A percentile compares a stretch with the other conserved stretches of the same genome.
Evolutionary conservation across 1,139 yeast genomes (phyloP).

Genomic region (Pichia norvegensis): DNA sequence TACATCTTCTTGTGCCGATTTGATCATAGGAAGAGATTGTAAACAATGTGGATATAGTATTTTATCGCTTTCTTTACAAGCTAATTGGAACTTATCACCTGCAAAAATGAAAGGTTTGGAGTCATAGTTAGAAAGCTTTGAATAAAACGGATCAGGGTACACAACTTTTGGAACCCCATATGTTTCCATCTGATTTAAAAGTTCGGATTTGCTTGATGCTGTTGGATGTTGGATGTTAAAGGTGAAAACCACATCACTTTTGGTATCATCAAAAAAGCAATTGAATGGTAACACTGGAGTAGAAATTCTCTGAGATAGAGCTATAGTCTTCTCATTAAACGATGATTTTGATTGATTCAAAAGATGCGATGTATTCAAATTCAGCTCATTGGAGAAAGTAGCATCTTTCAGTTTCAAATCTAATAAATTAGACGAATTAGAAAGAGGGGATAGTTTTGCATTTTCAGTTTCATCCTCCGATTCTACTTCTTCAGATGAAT

Average conservation of each 20-base stretch:
- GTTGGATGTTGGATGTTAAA: constrained; percentile 17
- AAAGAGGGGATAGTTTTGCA: background rate
- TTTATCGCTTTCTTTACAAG: constrained; percentile 23
- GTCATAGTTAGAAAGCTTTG: constrained; percentile 45
- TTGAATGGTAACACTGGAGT: background rate
- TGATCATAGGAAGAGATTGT: background rate
- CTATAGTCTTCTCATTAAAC: background rate
- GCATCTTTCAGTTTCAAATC: constrained; percentile 7
- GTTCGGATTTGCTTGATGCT: constrained; percentile 12
- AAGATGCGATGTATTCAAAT: constrained; percentile 1
- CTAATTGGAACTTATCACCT: constrained; percentile 48
- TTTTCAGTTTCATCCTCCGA: background rate
- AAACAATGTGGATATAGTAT: background rate
- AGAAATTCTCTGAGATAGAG: constrained; percentile 1
- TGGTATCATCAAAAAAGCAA: constrained; percentile 2
- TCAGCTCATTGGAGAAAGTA: constrained; percentile 1
- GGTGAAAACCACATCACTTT: background rate
- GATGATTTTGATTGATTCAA: constrained; percentile 2
- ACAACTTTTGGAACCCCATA: constrained; percentile 44
- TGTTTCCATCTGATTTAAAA: constrained; percentile 22
- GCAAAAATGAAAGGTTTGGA: constrained; percentile 54
- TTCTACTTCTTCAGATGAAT: background rate
- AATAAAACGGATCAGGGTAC: constrained; percentile 59
- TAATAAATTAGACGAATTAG: background rate
- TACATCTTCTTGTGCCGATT: background rate